These are phyloP conservation scores for Coemansia nantahalensis DNA, from an alignment of 192 early-diverging fungal species.

Conservation along the genomic window DNA sequence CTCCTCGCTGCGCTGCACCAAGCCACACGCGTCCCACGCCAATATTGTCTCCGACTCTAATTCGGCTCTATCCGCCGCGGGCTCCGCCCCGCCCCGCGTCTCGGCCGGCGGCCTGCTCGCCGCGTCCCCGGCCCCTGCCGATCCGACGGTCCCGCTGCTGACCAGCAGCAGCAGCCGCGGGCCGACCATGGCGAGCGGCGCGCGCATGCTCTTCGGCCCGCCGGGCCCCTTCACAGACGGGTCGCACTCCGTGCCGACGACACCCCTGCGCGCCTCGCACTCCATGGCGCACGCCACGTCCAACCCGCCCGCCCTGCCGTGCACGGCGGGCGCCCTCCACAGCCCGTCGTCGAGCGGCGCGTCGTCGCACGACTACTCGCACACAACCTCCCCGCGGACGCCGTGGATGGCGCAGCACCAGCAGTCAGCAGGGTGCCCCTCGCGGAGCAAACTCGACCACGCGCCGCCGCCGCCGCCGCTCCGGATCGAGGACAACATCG, in stretches of 20 bases:
- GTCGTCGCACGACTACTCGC: slow-evolving; percentile 20
- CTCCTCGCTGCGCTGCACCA: slow-evolving; percentile 14
- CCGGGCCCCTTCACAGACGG: slow-evolving; percentile 21
- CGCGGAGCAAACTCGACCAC: no score
- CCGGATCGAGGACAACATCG: slow-evolving; percentile 42
- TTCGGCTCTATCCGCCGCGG: slow-evolving; percentile 6
- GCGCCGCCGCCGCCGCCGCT: slow-evolving; percentile 2
- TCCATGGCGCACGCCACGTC: not conserved
- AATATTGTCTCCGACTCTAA: slow-evolving; percentile 35
- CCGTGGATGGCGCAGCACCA: slow-evolving; percentile 21
- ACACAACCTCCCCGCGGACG: slow-evolving; percentile 22
- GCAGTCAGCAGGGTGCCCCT: no score
- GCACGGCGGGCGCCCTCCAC: slow-evolving; percentile 1
- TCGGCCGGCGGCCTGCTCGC: not conserved
- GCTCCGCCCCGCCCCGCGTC: slow-evolving; percentile 1
- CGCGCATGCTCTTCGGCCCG: slow-evolving; percentile 27
- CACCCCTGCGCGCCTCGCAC: slow-evolving; percentile 35
- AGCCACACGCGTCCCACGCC: slow-evolving; percentile 23
- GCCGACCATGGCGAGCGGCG: slow-evolving; percentile 43
- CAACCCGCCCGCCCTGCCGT: not conserved
- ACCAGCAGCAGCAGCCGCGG: slow-evolving; percentile 32
- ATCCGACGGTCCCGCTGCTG: slow-evolving; percentile 28
- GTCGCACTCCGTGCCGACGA: slow-evolving; percentile 45
- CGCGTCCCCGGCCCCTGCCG: not conserved
- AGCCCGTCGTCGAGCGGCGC: slow-evolving; percentile 20